Evolutionary conservation across 805 yeast species (phyloP).

Genomic region (Metschnikowia proteae): DNA sequence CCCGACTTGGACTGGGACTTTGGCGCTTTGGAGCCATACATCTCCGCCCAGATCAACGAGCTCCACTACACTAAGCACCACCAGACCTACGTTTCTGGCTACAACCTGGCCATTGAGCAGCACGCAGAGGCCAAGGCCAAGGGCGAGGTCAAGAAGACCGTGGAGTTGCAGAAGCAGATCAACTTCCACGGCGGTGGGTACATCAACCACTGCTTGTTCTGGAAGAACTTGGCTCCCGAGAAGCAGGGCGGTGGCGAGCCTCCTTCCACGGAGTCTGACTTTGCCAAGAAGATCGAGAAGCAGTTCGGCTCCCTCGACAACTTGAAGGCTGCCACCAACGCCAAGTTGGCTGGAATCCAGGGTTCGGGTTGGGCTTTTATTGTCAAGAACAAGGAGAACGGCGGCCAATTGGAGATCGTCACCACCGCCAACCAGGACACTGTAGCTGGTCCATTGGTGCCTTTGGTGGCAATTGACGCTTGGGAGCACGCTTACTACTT

Average conservation of each 20-base stretch:
- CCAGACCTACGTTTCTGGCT: slow-evolving; percentile 47
- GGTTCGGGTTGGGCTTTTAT: slow-evolving; percentile 55
- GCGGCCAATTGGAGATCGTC: slow-evolving; percentile 40
- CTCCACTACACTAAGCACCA: slow-evolving; percentile 49
- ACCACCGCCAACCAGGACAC: slow-evolving; percentile 49
- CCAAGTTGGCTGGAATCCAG: slow-evolving; percentile 46
- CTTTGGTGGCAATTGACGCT: slow-evolving; percentile 49
- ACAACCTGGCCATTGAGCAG: slow-evolving; percentile 44
- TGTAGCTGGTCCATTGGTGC: slow-evolving; percentile 40
- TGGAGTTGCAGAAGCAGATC: slow-evolving; percentile 43
- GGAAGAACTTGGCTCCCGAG: slow-evolving; percentile 47
- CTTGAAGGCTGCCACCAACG: slow-evolving; percentile 39
- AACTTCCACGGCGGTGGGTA: slow-evolving; percentile 52
- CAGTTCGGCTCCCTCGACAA: slow-evolving; percentile 46
- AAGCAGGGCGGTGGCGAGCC: slow-evolving; percentile 38
- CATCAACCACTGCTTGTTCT: slow-evolving; percentile 47
- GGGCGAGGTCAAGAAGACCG: slow-evolving; percentile 39
- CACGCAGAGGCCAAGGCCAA: slow-evolving; percentile 31
- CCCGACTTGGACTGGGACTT: slow-evolving; percentile 47
- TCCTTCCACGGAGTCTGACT: slow-evolving; percentile 25
- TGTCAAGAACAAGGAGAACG: slow-evolving; percentile 44
- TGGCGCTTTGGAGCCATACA: slow-evolving; percentile 47
- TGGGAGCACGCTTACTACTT: slow-evolving; percentile 55
- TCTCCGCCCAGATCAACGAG: slow-evolving; percentile 44
- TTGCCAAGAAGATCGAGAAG: slow-evolving; percentile 34